phyloP scores from a whole-genome alignment of 345 rosid genomes.

The Erucastrum elatum region DNA sequence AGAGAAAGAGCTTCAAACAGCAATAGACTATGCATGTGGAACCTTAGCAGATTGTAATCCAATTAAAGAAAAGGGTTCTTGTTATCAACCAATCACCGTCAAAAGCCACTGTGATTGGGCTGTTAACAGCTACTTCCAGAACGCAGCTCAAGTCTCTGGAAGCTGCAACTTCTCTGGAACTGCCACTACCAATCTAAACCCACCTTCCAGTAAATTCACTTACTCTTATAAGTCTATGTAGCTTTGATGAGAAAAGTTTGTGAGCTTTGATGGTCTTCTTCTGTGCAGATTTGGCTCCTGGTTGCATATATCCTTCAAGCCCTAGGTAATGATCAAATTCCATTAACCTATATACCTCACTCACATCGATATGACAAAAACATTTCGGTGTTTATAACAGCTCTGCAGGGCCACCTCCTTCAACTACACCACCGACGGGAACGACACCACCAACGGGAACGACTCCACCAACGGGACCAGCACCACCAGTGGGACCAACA shows the following conservation, averaged over 20 bases:
- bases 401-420: constrained; percentile 31
- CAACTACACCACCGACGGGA: background rate
- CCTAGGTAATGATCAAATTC: constrained; percentile 32
- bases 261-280: background rate
- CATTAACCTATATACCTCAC: background rate
- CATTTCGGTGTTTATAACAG: constrained; percentile 18
- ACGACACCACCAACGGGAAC: background rate
- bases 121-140: background rate
- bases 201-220: background rate
- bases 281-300: background rate
- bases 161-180: background rate
- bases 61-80: background rate
- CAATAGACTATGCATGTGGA: constrained; percentile 1
- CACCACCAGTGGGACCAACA: background rate
- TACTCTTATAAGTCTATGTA: background rate
- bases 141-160: background rate
- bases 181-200: background rate
- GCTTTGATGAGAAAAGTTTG: background rate
- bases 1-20: background rate
- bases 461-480: background rate
- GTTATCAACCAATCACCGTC: background rate
- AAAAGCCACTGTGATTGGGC: background rate
- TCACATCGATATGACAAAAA: background rate
- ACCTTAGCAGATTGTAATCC: background rate
- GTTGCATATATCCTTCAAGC: background rate